phyloP scores from a whole-genome alignment of 2,329 filamentous ascomycete species.

The Zasmidium cellare region DNA sequence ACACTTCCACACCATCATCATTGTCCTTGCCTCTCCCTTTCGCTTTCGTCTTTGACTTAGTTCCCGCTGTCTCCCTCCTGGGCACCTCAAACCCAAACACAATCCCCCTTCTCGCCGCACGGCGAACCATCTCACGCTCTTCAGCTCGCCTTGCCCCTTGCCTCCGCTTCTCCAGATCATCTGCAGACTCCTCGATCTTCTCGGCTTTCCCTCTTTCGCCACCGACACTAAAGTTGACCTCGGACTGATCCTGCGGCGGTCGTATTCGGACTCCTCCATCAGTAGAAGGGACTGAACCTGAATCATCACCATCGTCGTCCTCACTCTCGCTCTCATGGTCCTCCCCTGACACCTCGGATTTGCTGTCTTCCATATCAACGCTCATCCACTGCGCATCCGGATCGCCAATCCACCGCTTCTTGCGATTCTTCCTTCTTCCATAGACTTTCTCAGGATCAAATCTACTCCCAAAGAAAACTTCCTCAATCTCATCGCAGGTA shows the following conservation, averaged over 20 bases:
- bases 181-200: slow-evolving; percentile 52
- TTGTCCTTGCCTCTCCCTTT: slow-evolving; percentile 20
- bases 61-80: slow-evolving; percentile 4
- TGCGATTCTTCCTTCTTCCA: slow-evolving; percentile 49
- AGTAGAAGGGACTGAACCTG: slow-evolving; percentile 10
- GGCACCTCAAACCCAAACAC: slow-evolving; percentile 53
- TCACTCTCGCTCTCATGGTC: slow-evolving; percentile 2
- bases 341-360: slow-evolving; percentile 5
- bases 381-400: slow-evolving; percentile 42
- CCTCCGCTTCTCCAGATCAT: slow-evolving; percentile 50
- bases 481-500: slow-evolving; percentile 52
- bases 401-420: slow-evolving; percentile 40
- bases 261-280: slow-evolving; percentile 29
- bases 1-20: slow-evolving; percentile 21
- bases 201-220: slow-evolving; percentile 59
- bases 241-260: slow-evolving; percentile 45
- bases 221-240: slow-evolving; percentile 57
- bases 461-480: slow-evolving; percentile 49
- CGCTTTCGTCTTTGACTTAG: slow-evolving; percentile 18
- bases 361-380: slow-evolving; percentile 44
- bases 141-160: slow-evolving; percentile 52
- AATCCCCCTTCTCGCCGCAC: slow-evolving; percentile 62
- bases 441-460: slow-evolving; percentile 48
- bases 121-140: slow-evolving; percentile 59
- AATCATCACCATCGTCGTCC: slow-evolving; percentile 18